These are phyloP conservation scores for Primulina tabacum DNA, from an alignment of 257 asterid genomes.

Conservation along the genomic window DNA sequence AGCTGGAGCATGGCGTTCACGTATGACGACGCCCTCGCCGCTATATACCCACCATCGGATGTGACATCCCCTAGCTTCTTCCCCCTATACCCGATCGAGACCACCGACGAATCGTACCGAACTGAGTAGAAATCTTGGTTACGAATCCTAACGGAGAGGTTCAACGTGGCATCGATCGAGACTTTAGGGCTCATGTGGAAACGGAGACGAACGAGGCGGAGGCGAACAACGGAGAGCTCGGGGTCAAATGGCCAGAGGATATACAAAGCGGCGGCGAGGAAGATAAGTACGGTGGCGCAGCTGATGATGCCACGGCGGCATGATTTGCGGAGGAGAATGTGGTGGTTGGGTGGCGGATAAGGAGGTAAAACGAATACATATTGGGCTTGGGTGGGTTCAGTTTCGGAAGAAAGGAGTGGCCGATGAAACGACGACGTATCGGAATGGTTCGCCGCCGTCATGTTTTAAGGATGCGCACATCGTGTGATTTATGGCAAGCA, in stretches of 20 bases:
- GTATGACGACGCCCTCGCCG: constrained; percentile 62
- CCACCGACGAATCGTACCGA: constrained; percentile 45
- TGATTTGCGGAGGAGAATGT: constrained; percentile 34
- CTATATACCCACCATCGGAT: constrained; percentile 55
- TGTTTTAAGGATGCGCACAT: background rate
- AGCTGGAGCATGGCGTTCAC: constrained; percentile 59
- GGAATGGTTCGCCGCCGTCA: background rate
- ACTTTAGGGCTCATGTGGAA: constrained; percentile 43
- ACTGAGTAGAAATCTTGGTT: constrained; percentile 71
- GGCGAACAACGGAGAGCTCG: constrained; percentile 53
- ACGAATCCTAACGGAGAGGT: constrained; percentile 53
- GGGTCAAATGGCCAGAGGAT: constrained; percentile 88
- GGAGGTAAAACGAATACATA: constrained; percentile 55
- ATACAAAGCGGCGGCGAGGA: constrained; percentile 47
- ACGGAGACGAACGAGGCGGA: constrained; percentile 46
- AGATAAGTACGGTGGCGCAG: constrained; percentile 32
- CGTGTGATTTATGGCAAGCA: background rate
- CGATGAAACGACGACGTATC: background rate
- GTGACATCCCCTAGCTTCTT: constrained; percentile 51
- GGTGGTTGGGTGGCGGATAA: constrained; percentile 35
- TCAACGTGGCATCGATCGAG: constrained; percentile 62
- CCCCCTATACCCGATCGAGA: constrained; percentile 68
- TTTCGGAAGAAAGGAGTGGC: background rate
- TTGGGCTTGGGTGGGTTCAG: constrained; percentile 28
- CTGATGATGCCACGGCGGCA: constrained; percentile 35